Base-by-base conservation (phyloP, 2,329 filamentous ascomycete species). In the Trichoderma brevicompactum region DNA sequence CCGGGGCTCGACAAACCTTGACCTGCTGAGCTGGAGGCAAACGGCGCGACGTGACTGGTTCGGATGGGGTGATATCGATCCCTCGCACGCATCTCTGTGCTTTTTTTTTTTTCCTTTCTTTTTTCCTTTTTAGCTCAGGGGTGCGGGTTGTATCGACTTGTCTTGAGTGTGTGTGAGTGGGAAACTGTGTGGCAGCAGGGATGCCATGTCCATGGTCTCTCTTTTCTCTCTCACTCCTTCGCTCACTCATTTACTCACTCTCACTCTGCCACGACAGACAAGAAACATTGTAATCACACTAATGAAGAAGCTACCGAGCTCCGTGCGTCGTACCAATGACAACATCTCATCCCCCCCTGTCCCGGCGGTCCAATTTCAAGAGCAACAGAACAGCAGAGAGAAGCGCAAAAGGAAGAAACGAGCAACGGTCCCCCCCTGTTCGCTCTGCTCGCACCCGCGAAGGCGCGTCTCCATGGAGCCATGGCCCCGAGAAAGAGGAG, bases 181-280 rank as follows among this genome's bases (percentile, higher is more conserved):
- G 54, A 36, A 41, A 36, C 48, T 34, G 58, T 61, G 46, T 61
- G 58, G 58, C 58, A 46, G 54, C 54, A 61, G 58, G 58, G 58
- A 61, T 61, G 15, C 58, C 58, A 52, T 61, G 58, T 5, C 23
- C 23, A 28, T 28, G 23, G 5, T 2, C 23, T 28, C 23, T 28
- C 23, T 28, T 28, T 5, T 28, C 23, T 28, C 23, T 5, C 5
- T n/a, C n/a, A n/a, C n/a, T n/a, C n/a, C n/a, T n/a, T n/a, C n/a
- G n/a, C n/a, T n/a, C n/a, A n/a, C n/a, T n/a, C n/a, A n/a, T n/a
- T n/a, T n/a, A n/a, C 23, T 28, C 23, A 3, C 23, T 28, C 23
- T 28, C 23, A 3, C 23, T 28, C 23, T 28, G 23, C 23, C 23
- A 28, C 23, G 23, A 28, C 23, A 28, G 23, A 28, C n/a, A 38